phyloP scores from a whole-genome alignment of 768 basidiomycete genomes.

The Rhodotorula taiwanensis region DNA sequence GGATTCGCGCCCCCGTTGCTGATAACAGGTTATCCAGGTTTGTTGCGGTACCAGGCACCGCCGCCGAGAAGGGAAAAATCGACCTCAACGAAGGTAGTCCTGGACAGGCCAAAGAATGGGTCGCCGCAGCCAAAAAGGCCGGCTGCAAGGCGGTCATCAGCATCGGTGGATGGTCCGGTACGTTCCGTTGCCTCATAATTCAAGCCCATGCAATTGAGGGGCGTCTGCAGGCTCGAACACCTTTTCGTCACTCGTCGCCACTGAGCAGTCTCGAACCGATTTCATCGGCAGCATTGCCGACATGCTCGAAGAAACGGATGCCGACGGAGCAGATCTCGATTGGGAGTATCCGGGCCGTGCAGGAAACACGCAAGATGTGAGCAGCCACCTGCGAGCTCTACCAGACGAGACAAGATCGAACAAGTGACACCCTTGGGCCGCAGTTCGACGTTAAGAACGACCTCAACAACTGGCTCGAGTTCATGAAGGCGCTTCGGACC shows the following conservation, averaged over 20 bases:
- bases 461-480: conserved; percentile 5
- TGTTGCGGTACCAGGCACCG: background rate
- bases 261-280: background rate
- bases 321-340: background rate
- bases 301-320: background rate
- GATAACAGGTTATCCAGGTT: background rate
- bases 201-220: too few species aligned
- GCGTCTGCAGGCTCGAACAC: background rate
- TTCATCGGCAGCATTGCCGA: conserved; percentile 6
- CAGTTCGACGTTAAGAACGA: conserved; percentile 22
- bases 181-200: too few species aligned
- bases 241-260: conserved; percentile 2
- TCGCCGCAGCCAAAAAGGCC: background rate
- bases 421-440: too few species aligned
- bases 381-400: too few species aligned
- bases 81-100: background rate
- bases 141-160: conserved; percentile 4
- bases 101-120: conserved; percentile 5
- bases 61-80: background rate
- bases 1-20: too few species aligned
- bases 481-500: conserved; percentile 7
- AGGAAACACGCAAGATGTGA: background rate
- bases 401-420: too few species aligned
- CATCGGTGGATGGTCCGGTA: too few species aligned
- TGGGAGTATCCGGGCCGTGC: conserved; percentile 13